A percentile compares a stretch with the other conserved stretches of the same genome.
Conservation (phyloP, 2,329 filamentous ascomycete genomes). For the Phyllosticta citrichinensis region DNA sequence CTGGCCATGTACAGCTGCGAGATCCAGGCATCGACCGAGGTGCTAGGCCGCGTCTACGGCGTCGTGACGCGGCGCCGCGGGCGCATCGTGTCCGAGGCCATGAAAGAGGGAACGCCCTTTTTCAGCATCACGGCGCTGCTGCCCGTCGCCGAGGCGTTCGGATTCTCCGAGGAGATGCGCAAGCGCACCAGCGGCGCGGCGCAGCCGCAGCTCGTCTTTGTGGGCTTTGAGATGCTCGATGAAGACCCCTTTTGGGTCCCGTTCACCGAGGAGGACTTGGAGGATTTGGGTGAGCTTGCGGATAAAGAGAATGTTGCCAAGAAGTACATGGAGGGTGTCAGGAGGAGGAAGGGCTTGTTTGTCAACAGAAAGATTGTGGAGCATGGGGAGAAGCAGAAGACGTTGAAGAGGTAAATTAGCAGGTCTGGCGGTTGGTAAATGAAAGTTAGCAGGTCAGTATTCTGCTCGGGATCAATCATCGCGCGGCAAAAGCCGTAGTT, state of each 20-base stretch:
- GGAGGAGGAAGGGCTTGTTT: conserved; percentile 76
- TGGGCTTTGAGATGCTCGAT: conserved; percentile 84
- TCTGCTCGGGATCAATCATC: background rate
- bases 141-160: conserved; percentile 90
- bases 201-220: conserved; percentile 85
- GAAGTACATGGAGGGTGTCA: conserved; percentile 85
- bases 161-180: conserved; percentile 91
- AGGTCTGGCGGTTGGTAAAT: background rate
- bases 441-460: background rate
- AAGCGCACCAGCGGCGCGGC: conserved; percentile 87
- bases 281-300: conserved; percentile 88
- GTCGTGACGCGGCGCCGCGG: conserved; percentile 94
- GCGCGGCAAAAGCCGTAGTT: too few relatives aligned
- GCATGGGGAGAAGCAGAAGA: conserved; percentile 89
- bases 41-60: conserved; percentile 88
- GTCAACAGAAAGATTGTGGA: conserved; percentile 62
- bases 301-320: conserved; percentile 95
- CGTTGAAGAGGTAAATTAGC: conserved; percentile 44
- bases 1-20: conserved; percentile 97
- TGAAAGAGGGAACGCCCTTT: conserved; percentile 93
- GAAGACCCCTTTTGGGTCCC: conserved; percentile 98
- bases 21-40: conserved; percentile 92
- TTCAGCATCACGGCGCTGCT: conserved; percentile 86
- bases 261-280: conserved; percentile 88
- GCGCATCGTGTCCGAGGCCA: conserved; percentile 76